Conservation (phyloP, 192 early-diverging fungal species). For the Gonapodya sp. region DNA sequence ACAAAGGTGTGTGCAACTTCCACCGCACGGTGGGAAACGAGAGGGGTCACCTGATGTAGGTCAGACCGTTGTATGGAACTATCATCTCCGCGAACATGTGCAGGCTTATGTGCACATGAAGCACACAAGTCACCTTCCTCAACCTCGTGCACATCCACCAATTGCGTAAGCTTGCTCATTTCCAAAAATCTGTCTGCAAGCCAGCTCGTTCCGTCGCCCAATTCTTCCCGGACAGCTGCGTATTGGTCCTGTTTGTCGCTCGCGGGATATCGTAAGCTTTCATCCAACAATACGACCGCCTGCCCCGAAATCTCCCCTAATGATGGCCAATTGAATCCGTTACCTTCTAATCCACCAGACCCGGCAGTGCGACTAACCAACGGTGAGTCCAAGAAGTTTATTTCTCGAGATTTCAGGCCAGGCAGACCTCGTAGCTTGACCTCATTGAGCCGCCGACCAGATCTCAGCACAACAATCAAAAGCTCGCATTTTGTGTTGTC, state of each 20-base stretch:
- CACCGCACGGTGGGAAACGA: slow-evolving; percentile 36
- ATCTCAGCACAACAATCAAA: background rate
- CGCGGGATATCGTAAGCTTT: background rate
- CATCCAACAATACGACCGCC: background rate
- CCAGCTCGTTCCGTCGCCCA: background rate
- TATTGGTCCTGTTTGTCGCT: background rate
- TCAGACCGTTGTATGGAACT: too few species aligned
- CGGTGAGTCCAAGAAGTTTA: background rate
- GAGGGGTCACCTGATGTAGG: background rate
- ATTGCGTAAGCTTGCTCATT: background rate
- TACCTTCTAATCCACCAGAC: too few species aligned
- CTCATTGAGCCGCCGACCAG: background rate
- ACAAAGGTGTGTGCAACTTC: slow-evolving; percentile 87
- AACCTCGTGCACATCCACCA: slow-evolving; percentile 31
- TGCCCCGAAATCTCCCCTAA: background rate
- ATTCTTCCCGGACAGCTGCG: background rate
- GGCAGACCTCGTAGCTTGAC: background rate
- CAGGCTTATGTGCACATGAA: slow-evolving; percentile 19
- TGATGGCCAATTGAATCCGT: too few species aligned
- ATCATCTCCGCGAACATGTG: background rate
- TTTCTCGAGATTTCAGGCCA: background rate
- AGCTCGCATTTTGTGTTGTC: background rate
- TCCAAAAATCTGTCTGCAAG: background rate
- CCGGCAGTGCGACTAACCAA: background rate
- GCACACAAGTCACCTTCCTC: slow-evolving; percentile 37